Evolutionary conservation across 768 basidiomycete genomes (phyloP), one percentile per base, ranked within the genome.

Genomic region (Tricholoma terreum): DNA sequence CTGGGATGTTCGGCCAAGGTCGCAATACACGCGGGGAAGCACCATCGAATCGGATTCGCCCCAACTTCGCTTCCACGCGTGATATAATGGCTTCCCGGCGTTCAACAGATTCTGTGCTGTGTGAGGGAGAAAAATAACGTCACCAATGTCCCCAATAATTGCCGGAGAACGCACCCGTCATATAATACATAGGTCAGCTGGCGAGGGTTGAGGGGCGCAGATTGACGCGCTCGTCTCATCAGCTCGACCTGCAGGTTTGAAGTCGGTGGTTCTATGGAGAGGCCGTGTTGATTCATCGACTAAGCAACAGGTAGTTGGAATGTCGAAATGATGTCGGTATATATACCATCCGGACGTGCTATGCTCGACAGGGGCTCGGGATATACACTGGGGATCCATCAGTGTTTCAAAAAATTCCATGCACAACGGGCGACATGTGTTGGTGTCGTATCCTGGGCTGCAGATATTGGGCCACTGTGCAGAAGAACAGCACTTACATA

Each of bases 151-250:
- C 30, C 4, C 4, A 7, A 21, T 43, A 42, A 50, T 6, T 11
- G 5, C 22, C 24, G 48, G 22, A 6, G 35, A 45, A 60, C 35
- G 11, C 24, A 62, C 62, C 64, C 62, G 31, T 62, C 57, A 19
- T 61, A 65, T 34, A 63, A 60, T 17, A 63, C 52, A 36, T 56
- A 56, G 2, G 65, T 62, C 46, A 63, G 45, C 9, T 60, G 40
- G n/a, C 63, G 58, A 17, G 62, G 49, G 40, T 60, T 27, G 22
- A 63, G 63, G 1, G 58, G 56, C 3, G 54, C 46, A 24, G 30
- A 58, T 17, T n/a, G 51, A 21, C 60, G 56, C 36, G 60, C 62
- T 14, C n/a, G 34, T 35, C 55, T 52, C 56, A 65, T 63, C 21
- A 65, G 58, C 38, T 52, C 21, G 49, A 58, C 50, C 56, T 61